phyloP scores from a whole-genome alignment of 495 filamentous ascomycete species.

The Bacidia gigantensis region DNA sequence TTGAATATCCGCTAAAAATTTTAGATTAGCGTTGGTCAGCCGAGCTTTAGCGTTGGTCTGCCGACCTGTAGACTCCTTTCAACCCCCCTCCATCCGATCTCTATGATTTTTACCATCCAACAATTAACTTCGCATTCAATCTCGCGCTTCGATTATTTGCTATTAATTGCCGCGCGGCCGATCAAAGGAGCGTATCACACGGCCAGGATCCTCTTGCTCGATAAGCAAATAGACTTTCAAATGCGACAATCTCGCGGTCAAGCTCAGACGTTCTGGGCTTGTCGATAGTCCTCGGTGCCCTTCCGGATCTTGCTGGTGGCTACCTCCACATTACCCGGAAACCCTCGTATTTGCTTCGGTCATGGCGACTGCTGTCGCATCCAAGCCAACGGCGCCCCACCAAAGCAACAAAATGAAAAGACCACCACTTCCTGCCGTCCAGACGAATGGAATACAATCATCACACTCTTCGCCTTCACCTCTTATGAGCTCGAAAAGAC shows the following conservation, averaged over 20 bases:
- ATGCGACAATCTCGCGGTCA: not conserved
- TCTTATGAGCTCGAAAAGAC: slow-evolving; percentile 47
- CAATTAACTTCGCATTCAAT: not conserved
- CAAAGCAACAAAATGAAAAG: slow-evolving; percentile 56
- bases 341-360: not conserved
- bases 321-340: not conserved
- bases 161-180: not conserved
- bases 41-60: no score
- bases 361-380: slow-evolving; percentile 42
- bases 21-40: no score
- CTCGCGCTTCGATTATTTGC: not conserved
- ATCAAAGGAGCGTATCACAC: no score
- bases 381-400: slow-evolving; percentile 37
- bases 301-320: not conserved
- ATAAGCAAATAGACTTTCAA: not conserved
- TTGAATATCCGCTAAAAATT: no score
- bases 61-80: no score
- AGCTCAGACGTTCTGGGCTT: not conserved
- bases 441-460: slow-evolving; percentile 52
- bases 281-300: not conserved
- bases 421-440: slow-evolving; percentile 52
- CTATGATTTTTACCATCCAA: no score
- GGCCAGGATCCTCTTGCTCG: not conserved
- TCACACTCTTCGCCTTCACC: slow-evolving; percentile 56
- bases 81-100: no score